These are phyloP conservation scores for Exophiala mesophila DNA, from an alignment of 2,329 filamentous ascomycete species.

Conservation along the genomic window DNA sequence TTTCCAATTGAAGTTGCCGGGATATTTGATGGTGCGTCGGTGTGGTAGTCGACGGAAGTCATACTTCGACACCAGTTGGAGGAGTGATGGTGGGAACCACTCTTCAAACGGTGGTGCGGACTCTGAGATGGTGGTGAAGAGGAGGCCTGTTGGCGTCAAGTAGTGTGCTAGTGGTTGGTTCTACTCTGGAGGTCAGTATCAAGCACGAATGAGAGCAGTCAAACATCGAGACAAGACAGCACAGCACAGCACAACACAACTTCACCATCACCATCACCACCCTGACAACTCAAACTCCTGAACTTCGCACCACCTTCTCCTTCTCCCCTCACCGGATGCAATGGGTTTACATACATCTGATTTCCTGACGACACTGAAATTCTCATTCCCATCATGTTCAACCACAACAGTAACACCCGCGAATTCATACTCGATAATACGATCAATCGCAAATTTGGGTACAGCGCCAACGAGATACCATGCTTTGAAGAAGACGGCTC, in stretches of 20 bases:
- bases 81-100: slow-evolving; percentile 48
- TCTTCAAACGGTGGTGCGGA: slow-evolving; percentile 47
- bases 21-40: slow-evolving; percentile 50
- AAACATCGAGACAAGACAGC: too few species aligned
- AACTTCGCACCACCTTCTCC: too few species aligned
- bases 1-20: slow-evolving; percentile 57
- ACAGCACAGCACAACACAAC: too few species aligned
- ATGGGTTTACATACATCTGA: slow-evolving; percentile 18
- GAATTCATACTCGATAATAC: slow-evolving; percentile 47
- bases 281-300: too few species aligned
- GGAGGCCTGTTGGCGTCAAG: slow-evolving; percentile 49
- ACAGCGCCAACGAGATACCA: slow-evolving; percentile 52
- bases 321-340: neutral
- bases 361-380: slow-evolving; percentile 19
- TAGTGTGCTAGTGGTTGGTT: slow-evolving; percentile 33
- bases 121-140: slow-evolving; percentile 49
- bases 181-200: too few species aligned
- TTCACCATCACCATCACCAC: too few species aligned
- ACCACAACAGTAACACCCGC: slow-evolving; percentile 30
- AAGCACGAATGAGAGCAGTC: too few species aligned
- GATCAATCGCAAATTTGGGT: slow-evolving; percentile 43
- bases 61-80: slow-evolving; percentile 45
- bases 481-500: slow-evolving; percentile 48
- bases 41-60: slow-evolving; percentile 53
- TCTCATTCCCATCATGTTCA: slow-evolving; percentile 17